Evolutionary conservation across 495 filamentous ascomycete genomes (phyloP).

Genomic region (Cercophora scortea): DNA sequence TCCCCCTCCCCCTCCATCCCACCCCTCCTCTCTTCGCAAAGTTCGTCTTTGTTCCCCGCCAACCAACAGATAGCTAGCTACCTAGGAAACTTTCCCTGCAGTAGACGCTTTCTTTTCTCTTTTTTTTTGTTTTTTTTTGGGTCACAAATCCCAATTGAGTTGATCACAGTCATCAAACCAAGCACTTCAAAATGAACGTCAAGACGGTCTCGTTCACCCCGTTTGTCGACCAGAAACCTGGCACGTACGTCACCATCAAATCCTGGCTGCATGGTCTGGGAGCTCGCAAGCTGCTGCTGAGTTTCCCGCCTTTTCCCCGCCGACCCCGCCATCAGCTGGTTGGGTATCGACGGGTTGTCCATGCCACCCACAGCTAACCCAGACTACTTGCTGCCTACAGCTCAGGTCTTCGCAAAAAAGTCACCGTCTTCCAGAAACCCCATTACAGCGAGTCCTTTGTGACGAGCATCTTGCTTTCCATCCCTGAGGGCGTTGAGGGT

Average conservation of each 20-base stretch:
- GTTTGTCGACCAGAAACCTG: constrained; percentile 94
- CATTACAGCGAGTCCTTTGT: constrained; percentile 96
- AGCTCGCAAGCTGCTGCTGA: constrained; percentile 13
- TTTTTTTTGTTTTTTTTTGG: too few species aligned
- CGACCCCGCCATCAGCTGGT: constrained; percentile 22
- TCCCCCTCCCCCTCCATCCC: not conserved
- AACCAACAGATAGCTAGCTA: not conserved
- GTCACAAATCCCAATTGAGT: not conserved
- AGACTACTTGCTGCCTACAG: constrained; percentile 33
- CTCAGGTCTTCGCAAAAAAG: constrained; percentile 97
- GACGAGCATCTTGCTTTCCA: constrained; percentile 85
- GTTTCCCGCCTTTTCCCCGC: constrained; percentile 3
- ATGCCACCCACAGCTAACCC: too few species aligned
- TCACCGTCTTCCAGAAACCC: constrained; percentile 89
- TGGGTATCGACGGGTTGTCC: not conserved
- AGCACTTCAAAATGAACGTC: constrained; percentile 51
- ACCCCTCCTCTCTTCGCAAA: not conserved
- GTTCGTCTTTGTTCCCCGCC: not conserved
- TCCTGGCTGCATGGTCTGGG: not conserved
- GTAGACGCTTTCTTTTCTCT: not conserved
- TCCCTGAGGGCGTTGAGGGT: constrained; percentile 80
- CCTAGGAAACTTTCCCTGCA: not conserved
- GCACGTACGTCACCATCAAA: constrained; percentile 67
- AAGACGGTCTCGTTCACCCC: constrained; percentile 68
- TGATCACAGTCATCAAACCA: not conserved